Conservation (phyloP, 257 asterid genomes). For the Solanum clarkiae region DNA sequence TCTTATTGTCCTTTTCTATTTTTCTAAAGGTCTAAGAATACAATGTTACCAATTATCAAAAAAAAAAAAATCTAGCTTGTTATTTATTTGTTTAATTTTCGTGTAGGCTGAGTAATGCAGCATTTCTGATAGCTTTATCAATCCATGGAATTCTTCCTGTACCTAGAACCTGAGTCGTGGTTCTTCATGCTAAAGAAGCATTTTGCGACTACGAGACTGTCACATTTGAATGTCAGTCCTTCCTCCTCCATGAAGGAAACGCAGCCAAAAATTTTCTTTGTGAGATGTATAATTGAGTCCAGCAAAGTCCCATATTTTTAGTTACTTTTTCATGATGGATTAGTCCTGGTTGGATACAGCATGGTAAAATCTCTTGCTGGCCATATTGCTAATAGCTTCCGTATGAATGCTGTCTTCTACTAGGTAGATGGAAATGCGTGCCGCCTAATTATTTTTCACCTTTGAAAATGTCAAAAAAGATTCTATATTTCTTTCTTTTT, state of each 20-base stretch:
- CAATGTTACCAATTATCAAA: too few species aligned
- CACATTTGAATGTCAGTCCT: neutral
- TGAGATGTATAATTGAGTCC: neutral
- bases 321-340: neutral
- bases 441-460: neutral
- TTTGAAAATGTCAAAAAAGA: neutral
- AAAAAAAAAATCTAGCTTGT: too few species aligned
- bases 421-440: neutral
- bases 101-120: neutral
- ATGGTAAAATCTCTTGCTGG: neutral
- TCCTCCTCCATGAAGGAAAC: neutral
- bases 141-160: neutral
- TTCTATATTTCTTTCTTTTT: neutral
- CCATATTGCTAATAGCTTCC: neutral
- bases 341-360: neutral
- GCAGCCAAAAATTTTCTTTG: neutral
- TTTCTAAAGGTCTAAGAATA: too few species aligned
- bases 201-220: neutral
- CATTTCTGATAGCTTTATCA: neutral
- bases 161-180: neutral
- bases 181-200: neutral
- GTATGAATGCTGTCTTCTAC: neutral
- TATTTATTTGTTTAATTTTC: neutral
- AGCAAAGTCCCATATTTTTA: neutral
- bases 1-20: too few species aligned